Percentiles rank a stretch among this genome's conserved stretches.
phyloP scores from a whole-genome alignment of 371 early-diverging fungal species.

The Mucor racemosus region DNA sequence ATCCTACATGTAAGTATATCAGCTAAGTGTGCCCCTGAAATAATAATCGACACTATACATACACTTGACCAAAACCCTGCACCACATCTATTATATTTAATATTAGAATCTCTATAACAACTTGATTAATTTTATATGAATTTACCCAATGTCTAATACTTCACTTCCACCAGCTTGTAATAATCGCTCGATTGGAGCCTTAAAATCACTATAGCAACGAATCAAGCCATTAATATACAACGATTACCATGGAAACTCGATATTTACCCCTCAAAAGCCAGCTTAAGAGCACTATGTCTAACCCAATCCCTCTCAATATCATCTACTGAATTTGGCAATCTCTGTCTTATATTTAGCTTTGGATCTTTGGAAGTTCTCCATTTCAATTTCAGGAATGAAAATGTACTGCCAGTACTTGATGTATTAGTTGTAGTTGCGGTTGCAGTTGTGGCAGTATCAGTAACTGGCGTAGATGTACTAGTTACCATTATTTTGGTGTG shows the following conservation, averaged over 20 bases:
- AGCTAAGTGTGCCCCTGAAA: neutral
- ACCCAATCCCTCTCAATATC: slow-evolving; percentile 52
- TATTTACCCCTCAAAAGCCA: slow-evolving; percentile 47
- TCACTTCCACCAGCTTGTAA: slow-evolving; percentile 48
- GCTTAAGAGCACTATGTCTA: slow-evolving; percentile 44
- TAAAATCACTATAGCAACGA: slow-evolving; percentile 36
- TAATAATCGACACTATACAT: slow-evolving; percentile 14
- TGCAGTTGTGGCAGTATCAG: neutral
- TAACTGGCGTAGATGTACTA: neutral
- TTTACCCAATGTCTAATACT: slow-evolving; percentile 53
- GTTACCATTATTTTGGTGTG: neutral
- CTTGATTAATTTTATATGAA: neutral
- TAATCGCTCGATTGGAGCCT: slow-evolving; percentile 41
- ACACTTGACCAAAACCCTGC: slow-evolving; percentile 52
- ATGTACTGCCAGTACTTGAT: slow-evolving; percentile 8
- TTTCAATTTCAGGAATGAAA: slow-evolving; percentile 29
- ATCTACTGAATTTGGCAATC: slow-evolving; percentile 29
- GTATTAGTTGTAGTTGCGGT: neutral
- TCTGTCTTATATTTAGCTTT: slow-evolving; percentile 20
- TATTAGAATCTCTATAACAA: neutral
- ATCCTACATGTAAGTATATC: slow-evolving; percentile 30
- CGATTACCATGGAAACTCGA: neutral
- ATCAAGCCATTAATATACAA: neutral
- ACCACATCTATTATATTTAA: slow-evolving; percentile 24
- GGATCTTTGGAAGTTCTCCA: slow-evolving; percentile 32